Percentiles rank a stretch among this genome's conserved stretches.
Evolutionary conservation across 1,284 basidiomycete genomes (phyloP).

Genomic region (Naganishia liquefaciens): DNA sequence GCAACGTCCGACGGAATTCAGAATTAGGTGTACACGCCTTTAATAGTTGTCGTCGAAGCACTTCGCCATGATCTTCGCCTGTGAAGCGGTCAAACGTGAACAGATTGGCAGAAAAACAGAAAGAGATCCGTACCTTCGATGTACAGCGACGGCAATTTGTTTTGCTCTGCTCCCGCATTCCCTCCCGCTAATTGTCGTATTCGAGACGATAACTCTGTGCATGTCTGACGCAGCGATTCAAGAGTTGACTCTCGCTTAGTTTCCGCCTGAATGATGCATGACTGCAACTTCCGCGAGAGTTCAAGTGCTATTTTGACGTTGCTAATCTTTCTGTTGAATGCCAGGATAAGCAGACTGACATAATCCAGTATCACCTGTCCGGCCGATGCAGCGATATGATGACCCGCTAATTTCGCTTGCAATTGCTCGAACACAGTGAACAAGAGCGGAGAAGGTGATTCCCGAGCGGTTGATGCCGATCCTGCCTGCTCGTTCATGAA

Average conservation of each 20-base stretch:
- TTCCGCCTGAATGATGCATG: slow-evolving; percentile 22
- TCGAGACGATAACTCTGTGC: slow-evolving; percentile 8
- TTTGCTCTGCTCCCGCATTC: background rate
- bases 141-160: background rate
- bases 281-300: slow-evolving; percentile 14
- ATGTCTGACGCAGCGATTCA: slow-evolving; percentile 5
- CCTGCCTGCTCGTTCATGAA: slow-evolving; percentile 36
- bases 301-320: background rate
- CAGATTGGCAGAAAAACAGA: background rate
- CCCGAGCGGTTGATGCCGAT: slow-evolving; percentile 33
- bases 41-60: slow-evolving; percentile 23
- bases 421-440: slow-evolving; percentile 76
- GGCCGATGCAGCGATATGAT: slow-evolving; percentile 62
- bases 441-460: slow-evolving; percentile 68
- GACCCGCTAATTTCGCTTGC: slow-evolving; percentile 62
- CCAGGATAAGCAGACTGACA: slow-evolving; percentile 63
- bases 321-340: slow-evolving; percentile 49
- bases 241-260: slow-evolving; percentile 26
- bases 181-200: slow-evolving; percentile 5
- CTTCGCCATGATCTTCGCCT: slow-evolving; percentile 30
- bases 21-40: slow-evolving; percentile 5
- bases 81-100: background rate
- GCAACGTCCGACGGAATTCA: slow-evolving; percentile 13
- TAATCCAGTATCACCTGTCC: slow-evolving; percentile 67
- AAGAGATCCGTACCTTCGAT: slow-evolving; percentile 17